Conservation (phyloP, 257 asterid genomes). For the Ligustrum vulgare region DNA sequence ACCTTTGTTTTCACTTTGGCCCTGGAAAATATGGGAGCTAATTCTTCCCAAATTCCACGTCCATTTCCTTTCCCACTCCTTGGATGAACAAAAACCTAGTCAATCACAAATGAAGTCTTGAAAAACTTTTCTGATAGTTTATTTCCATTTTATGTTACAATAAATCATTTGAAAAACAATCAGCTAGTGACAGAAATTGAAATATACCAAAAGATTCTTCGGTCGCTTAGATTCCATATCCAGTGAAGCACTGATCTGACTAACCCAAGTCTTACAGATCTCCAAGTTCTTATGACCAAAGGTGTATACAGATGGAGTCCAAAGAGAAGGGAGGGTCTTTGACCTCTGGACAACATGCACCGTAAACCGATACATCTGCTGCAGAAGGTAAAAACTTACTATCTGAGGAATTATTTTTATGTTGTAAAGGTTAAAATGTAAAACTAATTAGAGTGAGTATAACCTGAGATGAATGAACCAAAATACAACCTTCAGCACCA, state of each 20-base stretch:
- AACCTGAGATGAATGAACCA: conserved; percentile 67
- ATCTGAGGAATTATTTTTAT: conserved; percentile 14
- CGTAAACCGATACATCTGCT: conserved; percentile 78
- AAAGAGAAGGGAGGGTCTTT: conserved; percentile 53
- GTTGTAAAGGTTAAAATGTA: conserved; percentile 1
- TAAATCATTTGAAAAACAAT: neutral
- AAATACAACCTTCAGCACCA: conserved; percentile 48
- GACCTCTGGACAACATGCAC: conserved; percentile 66
- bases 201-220: conserved; percentile 80
- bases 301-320: conserved; percentile 60
- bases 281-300: conserved; percentile 71
- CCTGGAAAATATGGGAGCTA: conserved; percentile 77
- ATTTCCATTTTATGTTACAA: conserved; percentile 26
- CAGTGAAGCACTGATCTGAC: conserved; percentile 48
- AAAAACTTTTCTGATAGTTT: conserved; percentile 16
- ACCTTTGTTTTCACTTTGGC: conserved; percentile 92
- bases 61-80: conserved; percentile 92
- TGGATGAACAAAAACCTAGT: conserved; percentile 92
- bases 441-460: conserved; percentile 22
- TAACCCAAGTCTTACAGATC: conserved; percentile 73
- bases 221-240: conserved; percentile 59
- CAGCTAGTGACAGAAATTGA: conserved; percentile 9
- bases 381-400: conserved; percentile 26
- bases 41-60: conserved; percentile 74
- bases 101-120: conserved; percentile 34